These are phyloP conservation scores for Cladorrhinum samala DNA, from an alignment of 495 filamentous ascomycete species.

Conservation along the genomic window DNA sequence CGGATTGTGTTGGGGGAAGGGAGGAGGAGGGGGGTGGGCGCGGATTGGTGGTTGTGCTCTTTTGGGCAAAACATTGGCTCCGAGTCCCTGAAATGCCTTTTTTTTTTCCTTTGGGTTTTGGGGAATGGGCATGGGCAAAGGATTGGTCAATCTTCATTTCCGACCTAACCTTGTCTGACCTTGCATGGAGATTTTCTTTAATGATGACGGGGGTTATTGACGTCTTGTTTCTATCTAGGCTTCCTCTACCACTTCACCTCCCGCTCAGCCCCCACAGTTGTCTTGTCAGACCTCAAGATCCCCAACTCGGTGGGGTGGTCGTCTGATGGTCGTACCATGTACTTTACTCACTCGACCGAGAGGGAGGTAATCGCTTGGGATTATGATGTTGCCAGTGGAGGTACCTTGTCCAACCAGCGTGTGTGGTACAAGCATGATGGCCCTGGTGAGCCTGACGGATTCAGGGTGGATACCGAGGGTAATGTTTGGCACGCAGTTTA, in stretches of 20 bases:
- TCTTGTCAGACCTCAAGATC: conserved; percentile 51
- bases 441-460: conserved; percentile 64
- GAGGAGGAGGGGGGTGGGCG: too few relatives aligned
- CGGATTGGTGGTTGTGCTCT: too few relatives aligned
- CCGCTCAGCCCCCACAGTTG: conserved; percentile 5
- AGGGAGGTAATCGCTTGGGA: conserved; percentile 68
- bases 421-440: conserved; percentile 60
- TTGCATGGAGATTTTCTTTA: too few relatives aligned
- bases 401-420: conserved; percentile 55
- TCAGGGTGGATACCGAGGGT: conserved; percentile 64
- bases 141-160: too few relatives aligned
- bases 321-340: conserved; percentile 66
- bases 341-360: conserved; percentile 74
- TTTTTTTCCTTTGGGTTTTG: too few relatives aligned
- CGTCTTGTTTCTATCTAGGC: conserved; percentile 20
- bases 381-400: conserved; percentile 58
- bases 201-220: neutral
- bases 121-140: too few relatives aligned
- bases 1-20: too few relatives aligned
- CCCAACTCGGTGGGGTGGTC: conserved; percentile 81
- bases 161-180: too few relatives aligned
- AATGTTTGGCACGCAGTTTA: conserved; percentile 76
- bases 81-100: too few relatives aligned
- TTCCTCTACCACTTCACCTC: conserved; percentile 35
- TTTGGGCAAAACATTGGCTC: too few relatives aligned